Base-by-base conservation (phyloP, 352 stramenopile species). In the Plasmopara halstedii region DNA sequence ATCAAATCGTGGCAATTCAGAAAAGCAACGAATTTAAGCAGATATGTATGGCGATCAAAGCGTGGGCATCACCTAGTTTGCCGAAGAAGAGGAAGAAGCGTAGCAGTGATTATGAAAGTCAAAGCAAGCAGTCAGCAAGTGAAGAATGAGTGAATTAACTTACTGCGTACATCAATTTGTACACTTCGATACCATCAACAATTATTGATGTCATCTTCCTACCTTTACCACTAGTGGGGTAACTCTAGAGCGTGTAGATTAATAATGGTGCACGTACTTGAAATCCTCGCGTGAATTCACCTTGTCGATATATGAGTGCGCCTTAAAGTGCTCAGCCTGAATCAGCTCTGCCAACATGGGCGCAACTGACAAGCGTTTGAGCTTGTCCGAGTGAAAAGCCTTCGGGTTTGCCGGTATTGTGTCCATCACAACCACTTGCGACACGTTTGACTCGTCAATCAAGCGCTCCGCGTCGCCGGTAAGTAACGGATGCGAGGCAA, bases 401-500 rank as follows among this genome's bases (percentile, higher is more conserved):
- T 67, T 73, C 3, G 56, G 62, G 51, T 77, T 68, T 13, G 62
- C 59, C 17, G 84, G 82, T 48, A 96, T 88, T 42, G 85, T 95
- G 65, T 96, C 83, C 70, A 94, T 94, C 44, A 95, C 83, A 32
- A 96, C 71, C 17, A 97, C 83, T 35, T 95, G 73, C 18, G 70
- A 68, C 18, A 96, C 68, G 2, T 82, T 71, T 29, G 70, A 84
- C 4, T 92, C 67, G 19, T 94, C 75, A 32, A 96, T 95, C 43
- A 88, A 62, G 40, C 79, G 75, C 49, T 95, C 81, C 11, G 85
- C 76, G 21, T 96, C 74, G 19, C 82, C 77, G 13, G 76, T 90
- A n/a, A 96, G 73, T 53, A 97, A 58, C 47, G 84, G 83, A 64
- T 97, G 86, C 34, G 85, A 95, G 18, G 84, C 82, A 51, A 95